Conservation (phyloP, 495 filamentous ascomycete genomes). For the Copromyces sp. region DNA sequence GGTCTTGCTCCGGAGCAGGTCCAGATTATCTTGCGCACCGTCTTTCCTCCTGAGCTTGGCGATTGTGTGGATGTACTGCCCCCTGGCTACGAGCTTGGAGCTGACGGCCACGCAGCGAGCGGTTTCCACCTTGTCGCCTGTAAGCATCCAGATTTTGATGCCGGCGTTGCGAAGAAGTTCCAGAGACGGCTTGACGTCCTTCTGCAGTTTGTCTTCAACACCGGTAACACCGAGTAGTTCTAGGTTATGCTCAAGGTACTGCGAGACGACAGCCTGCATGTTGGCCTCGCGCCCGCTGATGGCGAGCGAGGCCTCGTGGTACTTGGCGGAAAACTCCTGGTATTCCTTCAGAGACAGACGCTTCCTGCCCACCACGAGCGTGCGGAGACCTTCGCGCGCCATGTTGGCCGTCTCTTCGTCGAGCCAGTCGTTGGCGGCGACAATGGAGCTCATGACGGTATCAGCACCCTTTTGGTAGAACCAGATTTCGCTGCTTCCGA, state of each 20-base stretch:
- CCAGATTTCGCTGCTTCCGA: slow-evolving; percentile 68
- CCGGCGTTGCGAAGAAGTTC: slow-evolving; percentile 95
- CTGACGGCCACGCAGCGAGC: slow-evolving; percentile 93
- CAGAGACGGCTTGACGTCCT: slow-evolving; percentile 86
- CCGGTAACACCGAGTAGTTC: slow-evolving; percentile 94
- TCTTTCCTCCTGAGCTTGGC: slow-evolving; percentile 70
- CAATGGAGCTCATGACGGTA: slow-evolving; percentile 91
- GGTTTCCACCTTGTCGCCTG: slow-evolving; percentile 97
- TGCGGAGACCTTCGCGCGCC: slow-evolving; percentile 92
- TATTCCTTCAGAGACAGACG: slow-evolving; percentile 67
- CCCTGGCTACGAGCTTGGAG: slow-evolving; percentile 85
- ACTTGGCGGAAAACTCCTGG: slow-evolving; percentile 60
- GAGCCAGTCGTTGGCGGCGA: slow-evolving; percentile 93
- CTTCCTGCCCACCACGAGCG: slow-evolving; percentile 86
- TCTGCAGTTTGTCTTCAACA: slow-evolving; percentile 93
- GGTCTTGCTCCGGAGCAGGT: slow-evolving; percentile 81
- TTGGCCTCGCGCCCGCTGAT: slow-evolving; percentile 68
- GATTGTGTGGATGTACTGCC: slow-evolving; percentile 93
- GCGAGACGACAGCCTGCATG: slow-evolving; percentile 68
- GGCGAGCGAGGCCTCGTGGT: slow-evolving; percentile 69
- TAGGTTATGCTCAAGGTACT: slow-evolving; percentile 77
- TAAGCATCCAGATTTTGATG: slow-evolving; percentile 99
- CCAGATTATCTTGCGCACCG: slow-evolving; percentile 72
- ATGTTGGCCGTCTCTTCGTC: slow-evolving; percentile 98
- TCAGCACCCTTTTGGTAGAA: slow-evolving; percentile 99